Evolutionary conservation across 139 green algal species (phyloP).

Genomic region (Coelastrella sp.): DNA sequence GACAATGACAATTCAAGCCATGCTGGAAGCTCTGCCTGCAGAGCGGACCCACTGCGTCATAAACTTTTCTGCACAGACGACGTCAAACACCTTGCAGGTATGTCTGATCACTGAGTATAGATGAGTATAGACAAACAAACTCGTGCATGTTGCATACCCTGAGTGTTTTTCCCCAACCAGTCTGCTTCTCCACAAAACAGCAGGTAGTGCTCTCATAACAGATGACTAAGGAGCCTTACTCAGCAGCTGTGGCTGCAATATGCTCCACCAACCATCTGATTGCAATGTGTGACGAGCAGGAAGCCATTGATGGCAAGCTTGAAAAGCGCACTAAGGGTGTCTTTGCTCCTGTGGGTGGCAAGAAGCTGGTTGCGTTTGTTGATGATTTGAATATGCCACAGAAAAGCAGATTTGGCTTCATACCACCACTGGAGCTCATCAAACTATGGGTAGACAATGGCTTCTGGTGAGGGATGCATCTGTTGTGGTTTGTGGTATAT

Average conservation of each 20-base stretch:
- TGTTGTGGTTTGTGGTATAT: no score
- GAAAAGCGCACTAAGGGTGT: slow-evolving; percentile 92
- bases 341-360: slow-evolving; percentile 80
- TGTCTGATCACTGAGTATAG: no score
- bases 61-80: slow-evolving; percentile 83
- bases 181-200: no score
- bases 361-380: slow-evolving; percentile 89
- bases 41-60: slow-evolving; percentile 69
- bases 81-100: slow-evolving; percentile 75
- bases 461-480: slow-evolving; percentile 79
- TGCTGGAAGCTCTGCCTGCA: slow-evolving; percentile 70
- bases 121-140: no score
- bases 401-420: slow-evolving; percentile 93
- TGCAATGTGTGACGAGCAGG: slow-evolving; percentile 59
- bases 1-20: slow-evolving; percentile 76
- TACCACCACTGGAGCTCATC: slow-evolving; percentile 87
- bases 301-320: slow-evolving; percentile 86
- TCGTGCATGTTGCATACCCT: no score
- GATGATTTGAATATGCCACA: slow-evolving; percentile 95
- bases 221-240: no score
- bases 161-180: no score
- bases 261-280: no score
- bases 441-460: slow-evolving; percentile 91
- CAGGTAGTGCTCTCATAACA: no score
- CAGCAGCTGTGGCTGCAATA: no score